Percentiles rank a stretch among this genome's conserved stretches.
phyloP scores from a whole-genome alignment of 495 filamentous ascomycete genomes.

The Aspergillus asperescens region DNA sequence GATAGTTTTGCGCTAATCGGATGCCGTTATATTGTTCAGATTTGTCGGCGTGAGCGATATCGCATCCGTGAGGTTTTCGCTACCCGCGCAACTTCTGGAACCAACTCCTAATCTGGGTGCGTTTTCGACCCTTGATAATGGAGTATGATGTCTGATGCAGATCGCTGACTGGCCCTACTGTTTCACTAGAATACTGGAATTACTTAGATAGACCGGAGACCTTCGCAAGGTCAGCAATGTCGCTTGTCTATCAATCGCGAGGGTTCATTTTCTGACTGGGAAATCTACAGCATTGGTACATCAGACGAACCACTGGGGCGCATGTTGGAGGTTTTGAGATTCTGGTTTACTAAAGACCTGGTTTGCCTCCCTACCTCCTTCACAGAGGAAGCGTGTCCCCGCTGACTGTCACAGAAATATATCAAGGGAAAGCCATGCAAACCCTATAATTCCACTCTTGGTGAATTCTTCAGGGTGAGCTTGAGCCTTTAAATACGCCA shows the following conservation, averaged over 20 bases:
- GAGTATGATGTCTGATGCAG: not conserved
- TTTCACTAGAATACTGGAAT: conserved; percentile 82
- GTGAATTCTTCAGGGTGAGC: conserved; percentile 92
- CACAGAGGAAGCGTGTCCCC: not conserved
- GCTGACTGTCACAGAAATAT: conserved; percentile 63
- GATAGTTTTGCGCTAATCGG: conserved; percentile 18
- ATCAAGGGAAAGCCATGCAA: conserved; percentile 98
- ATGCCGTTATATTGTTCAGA: conserved; percentile 37
- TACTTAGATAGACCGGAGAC: conserved; percentile 94
- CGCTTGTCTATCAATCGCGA: conserved; percentile 13
- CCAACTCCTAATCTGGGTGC: conserved; percentile 85
- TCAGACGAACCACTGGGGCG: conserved; percentile 86
- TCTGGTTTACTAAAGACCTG: conserved; percentile 98
- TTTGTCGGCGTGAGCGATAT: conserved; percentile 96
- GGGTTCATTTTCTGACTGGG: conserved; percentile 35
- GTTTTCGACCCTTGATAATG: conserved; percentile 10
- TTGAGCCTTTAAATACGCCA: not conserved
- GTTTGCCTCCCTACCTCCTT: conserved; percentile 35
- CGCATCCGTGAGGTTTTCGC: conserved; percentile 88
- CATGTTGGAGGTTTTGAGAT: conserved; percentile 86
- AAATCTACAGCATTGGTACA: conserved; percentile 71
- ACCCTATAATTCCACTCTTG: conserved; percentile 93
- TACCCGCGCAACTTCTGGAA: conserved; percentile 91
- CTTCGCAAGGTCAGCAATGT: conserved; percentile 63
- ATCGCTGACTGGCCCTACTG: conserved; percentile 16